Base-by-base conservation (phyloP, 2,329 filamentous ascomycete species). In the Cladosporium sp. region DNA sequence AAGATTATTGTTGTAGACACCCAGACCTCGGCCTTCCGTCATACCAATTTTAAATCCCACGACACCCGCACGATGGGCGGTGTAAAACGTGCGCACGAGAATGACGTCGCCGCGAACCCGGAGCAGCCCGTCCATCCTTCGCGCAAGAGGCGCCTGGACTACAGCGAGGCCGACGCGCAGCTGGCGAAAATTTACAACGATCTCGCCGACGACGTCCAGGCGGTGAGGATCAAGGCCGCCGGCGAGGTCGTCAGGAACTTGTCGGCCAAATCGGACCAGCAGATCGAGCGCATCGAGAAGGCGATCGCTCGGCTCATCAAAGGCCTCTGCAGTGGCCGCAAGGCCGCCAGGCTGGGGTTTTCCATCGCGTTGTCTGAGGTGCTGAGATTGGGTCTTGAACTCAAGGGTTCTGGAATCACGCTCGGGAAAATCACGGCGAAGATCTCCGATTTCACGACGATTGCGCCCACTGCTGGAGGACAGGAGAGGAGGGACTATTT, bases 321-420 rank as follows among this genome's bases (percentile, higher is more conserved):
- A 51, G 93, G 93, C 38, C 82, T 97, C 14, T 90, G 91, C 56
- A 96, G 90, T 67, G 86, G 89, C 51, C 84, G 89, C 53, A 95
- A 95, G 72, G 89, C 88, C 10, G 89, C 92, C 14, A 81, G 93
- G 22, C 74, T 93, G 46, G 93, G 93, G 3, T 96, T 95, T 68
- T 95, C 89, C 50, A 78, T 96, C 52, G 92, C 92, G 0, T 74
- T 97, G 59, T 86, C 90, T 0, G 91, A 96, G 69, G 74, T 95
- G 8, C 68, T 95, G 42, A 77, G 81, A 4, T 82, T 92, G 63
- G 71, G 91, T 4, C 87, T 60, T 33, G 51, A 56, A 11, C 46
- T 55, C 9, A 35, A 33, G 34, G 40, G 40, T 4, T 53, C 44
- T 38, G 53, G 42, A 38, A 41, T 49, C n/a, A 54, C 46, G n/a